Evolutionary conservation across 139 green algal species (phyloP).

Genomic region (Axilococcus clingmanii): DNA sequence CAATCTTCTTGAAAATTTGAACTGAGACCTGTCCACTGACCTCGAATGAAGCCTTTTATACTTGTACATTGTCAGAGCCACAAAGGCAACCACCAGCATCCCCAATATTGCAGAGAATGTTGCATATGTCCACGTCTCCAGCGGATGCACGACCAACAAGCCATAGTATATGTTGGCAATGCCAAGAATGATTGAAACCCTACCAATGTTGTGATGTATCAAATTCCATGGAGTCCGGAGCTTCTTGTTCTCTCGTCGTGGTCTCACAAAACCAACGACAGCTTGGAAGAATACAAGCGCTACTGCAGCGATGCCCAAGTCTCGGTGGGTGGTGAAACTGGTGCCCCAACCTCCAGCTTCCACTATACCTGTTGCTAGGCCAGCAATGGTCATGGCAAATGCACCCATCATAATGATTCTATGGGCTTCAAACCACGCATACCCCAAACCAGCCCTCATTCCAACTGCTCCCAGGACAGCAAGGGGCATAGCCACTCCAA

Average conservation of each 20-base stretch:
- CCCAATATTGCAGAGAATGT: no score
- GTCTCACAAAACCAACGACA: no score
- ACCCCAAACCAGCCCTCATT: slow-evolving; percentile 6
- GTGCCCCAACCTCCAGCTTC: slow-evolving; percentile 4
- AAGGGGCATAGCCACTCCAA: slow-evolving; percentile 29
- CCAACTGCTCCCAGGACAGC: slow-evolving; percentile 23
- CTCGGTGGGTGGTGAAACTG: slow-evolving; percentile 7
- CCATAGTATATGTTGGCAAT: no score
- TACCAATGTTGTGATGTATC: no score
- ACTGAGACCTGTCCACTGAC: not conserved
- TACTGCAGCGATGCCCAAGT: slow-evolving; percentile 23
- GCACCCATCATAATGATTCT: slow-evolving; percentile 15
- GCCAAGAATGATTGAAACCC: no score
- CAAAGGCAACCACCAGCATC: no score
- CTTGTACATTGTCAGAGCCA: no score
- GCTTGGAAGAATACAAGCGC: no score
- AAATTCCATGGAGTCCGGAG: no score
- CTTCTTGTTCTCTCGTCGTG: no score
- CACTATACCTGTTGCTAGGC: slow-evolving; percentile 15
- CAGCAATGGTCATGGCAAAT: slow-evolving; percentile 14
- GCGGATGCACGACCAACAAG: no score
- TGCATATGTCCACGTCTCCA: no score
- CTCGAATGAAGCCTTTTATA: not conserved
- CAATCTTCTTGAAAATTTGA: not conserved
- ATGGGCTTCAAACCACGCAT: slow-evolving; percentile 32